Conservation (phyloP, 164 flowering plant species). For the Annona cherimola region DNA sequence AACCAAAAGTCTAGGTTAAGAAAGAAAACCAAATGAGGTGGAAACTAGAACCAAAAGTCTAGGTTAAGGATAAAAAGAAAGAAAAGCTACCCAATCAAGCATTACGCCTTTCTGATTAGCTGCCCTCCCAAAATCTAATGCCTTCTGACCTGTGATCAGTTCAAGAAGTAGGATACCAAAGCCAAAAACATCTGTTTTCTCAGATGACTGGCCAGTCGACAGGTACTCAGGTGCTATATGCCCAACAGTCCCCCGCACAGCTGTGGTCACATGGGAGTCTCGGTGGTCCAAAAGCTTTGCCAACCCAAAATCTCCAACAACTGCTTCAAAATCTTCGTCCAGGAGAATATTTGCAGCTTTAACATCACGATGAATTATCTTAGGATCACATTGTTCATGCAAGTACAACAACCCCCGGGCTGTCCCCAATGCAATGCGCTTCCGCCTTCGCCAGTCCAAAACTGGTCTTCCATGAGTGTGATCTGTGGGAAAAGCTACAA, state of each 20-base stretch:
- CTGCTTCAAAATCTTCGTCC: constrained; percentile 83
- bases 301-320: constrained; percentile 88
- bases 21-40: neutral
- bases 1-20: neutral
- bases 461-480: constrained; percentile 51
- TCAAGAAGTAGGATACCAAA: constrained; percentile 82
- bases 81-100: constrained; percentile 44
- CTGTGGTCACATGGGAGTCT: constrained; percentile 86
- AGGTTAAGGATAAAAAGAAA: neutral
- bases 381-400: constrained; percentile 87
- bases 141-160: constrained; percentile 77
- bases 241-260: constrained; percentile 89
- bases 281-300: constrained; percentile 85
- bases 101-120: constrained; percentile 56
- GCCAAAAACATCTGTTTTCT: constrained; percentile 86
- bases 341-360: constrained; percentile 85
- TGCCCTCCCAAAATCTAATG: constrained; percentile 68
- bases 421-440: constrained; percentile 71
- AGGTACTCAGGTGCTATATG: constrained; percentile 89
- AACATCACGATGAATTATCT: constrained; percentile 85
- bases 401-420: constrained; percentile 77
- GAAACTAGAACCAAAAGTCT: neutral
- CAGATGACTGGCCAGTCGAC: constrained; percentile 83
- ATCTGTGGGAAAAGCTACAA: constrained; percentile 32
- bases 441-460: constrained; percentile 70